Base-by-base conservation (phyloP, 192 early-diverging fungal species). In the Backusella sp. region DNA sequence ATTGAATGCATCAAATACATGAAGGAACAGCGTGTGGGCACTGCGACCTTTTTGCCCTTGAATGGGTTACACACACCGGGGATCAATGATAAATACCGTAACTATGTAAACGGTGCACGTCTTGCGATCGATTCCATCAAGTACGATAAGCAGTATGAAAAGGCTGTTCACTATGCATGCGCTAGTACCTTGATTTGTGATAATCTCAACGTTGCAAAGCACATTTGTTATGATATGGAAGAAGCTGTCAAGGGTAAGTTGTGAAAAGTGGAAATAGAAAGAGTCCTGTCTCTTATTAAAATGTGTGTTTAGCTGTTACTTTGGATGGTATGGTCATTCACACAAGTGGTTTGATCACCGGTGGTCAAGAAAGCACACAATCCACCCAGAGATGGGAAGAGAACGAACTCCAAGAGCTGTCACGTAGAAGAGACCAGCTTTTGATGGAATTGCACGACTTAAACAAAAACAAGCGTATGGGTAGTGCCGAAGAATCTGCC, bases 1-100 rank as follows among this genome's bases (percentile, higher is more conserved):
- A 92, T 98, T 56, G 96, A 98, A 73, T 99, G 98, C 77, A 98
- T 99, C 75, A 88, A 90, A 83, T 95, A 97, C 70, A 87, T 99
- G 85, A 85, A 93, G 70, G 97, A 98, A 78, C 95, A 98, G 84
- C 91, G 96, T 17, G 83, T 89, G 0, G 98, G 97, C 1, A 92
- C 94, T 73, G 95, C 94, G 0, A 97, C 96, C 0, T 99, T 99
- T 81, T 80, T 99, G 68, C 98, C 98, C 0, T 84, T 99, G 28
- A 94, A 98, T 68, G 90, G 92, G 4, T 86, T 99, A 19, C 76
- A 77, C 9, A 83, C 89, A 15, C 92, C 93, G 75, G 86, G 90
- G 12, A 79, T 95, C 69, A 93, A 94, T 76, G 97, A 98, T 70
- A 87, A 90, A 66, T 90, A 94, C 41, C 89, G 98, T 21, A 90